Evolutionary conservation across 1,139 yeast genomes (phyloP).

Genomic region (Scheffersomyces cryptocercus): DNA sequence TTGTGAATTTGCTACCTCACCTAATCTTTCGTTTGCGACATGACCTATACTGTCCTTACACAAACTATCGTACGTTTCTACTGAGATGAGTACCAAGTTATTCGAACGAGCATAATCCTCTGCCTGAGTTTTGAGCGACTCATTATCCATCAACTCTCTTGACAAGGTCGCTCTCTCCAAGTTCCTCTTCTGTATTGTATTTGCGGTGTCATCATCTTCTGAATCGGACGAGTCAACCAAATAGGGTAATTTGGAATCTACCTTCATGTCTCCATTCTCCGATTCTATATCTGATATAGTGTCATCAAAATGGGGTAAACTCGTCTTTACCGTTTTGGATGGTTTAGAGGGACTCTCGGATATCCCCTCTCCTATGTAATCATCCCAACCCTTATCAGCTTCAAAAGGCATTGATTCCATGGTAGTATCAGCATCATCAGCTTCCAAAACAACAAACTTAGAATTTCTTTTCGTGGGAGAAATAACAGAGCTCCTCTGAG

Average conservation of each 20-base stretch:
- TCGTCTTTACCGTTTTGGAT: constrained; percentile 8
- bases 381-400: constrained; percentile 34
- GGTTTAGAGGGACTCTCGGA: constrained; percentile 26
- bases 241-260: constrained; percentile 8
- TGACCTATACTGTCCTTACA: constrained; percentile 24
- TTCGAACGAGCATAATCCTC: constrained; percentile 52
- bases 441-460: constrained; percentile 31
- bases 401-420: constrained; percentile 1
- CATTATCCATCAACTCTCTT: constrained; percentile 19
- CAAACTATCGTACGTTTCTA: constrained; percentile 44
- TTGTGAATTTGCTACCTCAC: constrained; percentile 21
- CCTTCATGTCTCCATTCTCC: constrained; percentile 4
- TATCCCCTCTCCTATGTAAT: constrained; percentile 35
- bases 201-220: constrained; percentile 14
- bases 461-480: constrained; percentile 43
- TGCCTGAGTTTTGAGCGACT: constrained; percentile 36
- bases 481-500: constrained; percentile 24
- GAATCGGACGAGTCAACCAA: constrained; percentile 33
- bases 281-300: constrained; percentile 19
- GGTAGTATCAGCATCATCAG: constrained; percentile 17
- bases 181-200: too few species aligned
- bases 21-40: constrained; percentile 23
- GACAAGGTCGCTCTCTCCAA: constrained; percentile 15
- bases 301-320: background rate
- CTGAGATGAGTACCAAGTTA: constrained; percentile 50